Evolutionary conservation across 345 rosid genomes (phyloP), one percentile per base, ranked within the genome.

Genomic region (Corchorus capsularis): DNA sequence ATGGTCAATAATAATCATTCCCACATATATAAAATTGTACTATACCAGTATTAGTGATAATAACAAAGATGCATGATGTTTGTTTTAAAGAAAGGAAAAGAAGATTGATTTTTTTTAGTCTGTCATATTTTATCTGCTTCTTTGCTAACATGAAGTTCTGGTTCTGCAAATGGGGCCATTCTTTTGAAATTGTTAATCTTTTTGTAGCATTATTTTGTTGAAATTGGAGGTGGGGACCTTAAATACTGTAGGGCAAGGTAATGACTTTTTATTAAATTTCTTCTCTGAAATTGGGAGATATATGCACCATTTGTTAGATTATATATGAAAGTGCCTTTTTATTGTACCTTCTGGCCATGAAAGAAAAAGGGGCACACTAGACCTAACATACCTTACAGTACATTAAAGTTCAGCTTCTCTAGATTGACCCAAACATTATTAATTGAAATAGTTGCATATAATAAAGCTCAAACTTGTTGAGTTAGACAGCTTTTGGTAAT

Each of bases 141-240:
- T 46, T 72, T 43, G 16, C 41, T 20, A 14, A 41, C 8, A 73
- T 43, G 54, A 27, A 73, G 39, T 57, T 73, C 66, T 73, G 37
- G 45, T 43, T 59, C 22, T 7, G 56, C 41, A 41, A 47, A 12
- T 71, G 62, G 73, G 75, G 45, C 79, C 79, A 80, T 46, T 68
- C 60, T 45, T 3, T 47, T 16, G 17, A 61, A 56, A 71, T 27
- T 37, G 45, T 54, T 34, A 59, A 65, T 78, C n/a, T 27, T 59
- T 63, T 63, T 4, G 39, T 53, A 69, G 57, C 60, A 46, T 53
- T 45, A 69, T 63, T 69, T 47, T 47, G 67, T 69, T 19, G 37
- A 73, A 45, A 73, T 52, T 41, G 49, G 17, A 4, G 53, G 57
- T 52, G 66, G 78, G 80, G 78, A 53, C 77, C 83, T 54, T 27